These are phyloP conservation scores for Citrus glauca DNA, from an alignment of 345 rosid species.

Conservation along the genomic window DNA sequence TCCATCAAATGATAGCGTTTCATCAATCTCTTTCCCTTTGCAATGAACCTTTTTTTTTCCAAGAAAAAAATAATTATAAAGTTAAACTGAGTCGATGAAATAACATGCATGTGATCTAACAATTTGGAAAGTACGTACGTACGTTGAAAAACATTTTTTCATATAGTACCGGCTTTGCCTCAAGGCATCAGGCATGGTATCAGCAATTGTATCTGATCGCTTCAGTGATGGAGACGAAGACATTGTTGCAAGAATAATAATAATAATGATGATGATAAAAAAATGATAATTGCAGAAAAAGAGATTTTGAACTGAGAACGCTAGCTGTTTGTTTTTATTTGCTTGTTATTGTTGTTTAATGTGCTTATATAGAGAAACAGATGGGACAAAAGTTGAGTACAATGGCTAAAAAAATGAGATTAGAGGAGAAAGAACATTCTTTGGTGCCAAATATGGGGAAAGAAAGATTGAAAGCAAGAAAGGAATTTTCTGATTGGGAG, in stretches of 20 bases:
- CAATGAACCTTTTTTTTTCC: conserved; percentile 42
- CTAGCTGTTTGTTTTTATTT: not conserved
- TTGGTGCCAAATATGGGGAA: conserved; percentile 33
- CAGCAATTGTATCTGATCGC: conserved; percentile 65
- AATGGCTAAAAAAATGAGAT: not conserved
- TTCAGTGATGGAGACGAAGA: conserved; percentile 37
- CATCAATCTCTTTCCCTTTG: conserved; percentile 62
- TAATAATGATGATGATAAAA: not conserved
- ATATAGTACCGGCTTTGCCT: conserved; percentile 68
- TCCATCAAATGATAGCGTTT: conserved; percentile 58
- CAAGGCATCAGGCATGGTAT: conserved; percentile 84
- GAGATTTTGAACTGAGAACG: conserved; percentile 17
- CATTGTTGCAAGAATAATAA: conserved; percentile 23
- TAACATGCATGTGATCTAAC: not conserved
- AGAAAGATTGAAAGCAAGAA: conserved; percentile 3
- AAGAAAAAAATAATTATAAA: not conserved
- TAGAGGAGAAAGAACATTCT: conserved; percentile 47
- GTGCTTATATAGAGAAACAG: conserved; percentile 10
- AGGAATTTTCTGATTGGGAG: conserved; percentile 7
- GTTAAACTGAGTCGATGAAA: not conserved
- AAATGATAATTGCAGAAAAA: not conserved
- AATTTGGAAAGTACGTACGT: not conserved
- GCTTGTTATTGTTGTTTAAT: conserved; percentile 5
- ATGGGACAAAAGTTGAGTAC: not conserved
- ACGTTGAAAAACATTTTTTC: conserved; percentile 85